Conservation (phyloP, 2,329 filamentous ascomycete species). For the Talaromyces rugulosus region DNA sequence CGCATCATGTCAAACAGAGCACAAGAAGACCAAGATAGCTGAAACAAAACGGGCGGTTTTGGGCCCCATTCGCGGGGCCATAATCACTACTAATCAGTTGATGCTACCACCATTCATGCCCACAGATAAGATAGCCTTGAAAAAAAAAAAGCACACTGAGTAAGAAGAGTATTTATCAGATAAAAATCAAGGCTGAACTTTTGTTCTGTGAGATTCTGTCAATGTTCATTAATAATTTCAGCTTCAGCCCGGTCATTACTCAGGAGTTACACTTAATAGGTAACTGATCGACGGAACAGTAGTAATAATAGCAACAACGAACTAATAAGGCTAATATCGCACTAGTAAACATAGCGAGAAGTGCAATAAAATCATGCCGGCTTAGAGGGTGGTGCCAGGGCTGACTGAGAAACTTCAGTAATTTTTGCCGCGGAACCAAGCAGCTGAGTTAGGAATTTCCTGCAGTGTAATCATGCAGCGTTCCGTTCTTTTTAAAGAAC, state of each 20-base stretch:
- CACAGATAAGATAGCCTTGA: background rate
- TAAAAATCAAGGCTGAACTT: background rate
- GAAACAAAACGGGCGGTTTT: background rate
- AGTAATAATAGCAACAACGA: background rate
- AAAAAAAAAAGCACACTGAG: background rate
- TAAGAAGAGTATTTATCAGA: background rate
- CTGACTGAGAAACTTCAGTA: background rate
- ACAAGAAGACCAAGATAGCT: background rate
- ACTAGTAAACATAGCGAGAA: background rate
- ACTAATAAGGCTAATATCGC: background rate
- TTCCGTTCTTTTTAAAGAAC: background rate
- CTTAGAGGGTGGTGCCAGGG: background rate
- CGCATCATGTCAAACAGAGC: background rate
- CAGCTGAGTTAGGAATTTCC: background rate
- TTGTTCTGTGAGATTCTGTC: background rate
- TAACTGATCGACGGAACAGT: background rate
- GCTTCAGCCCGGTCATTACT: background rate
- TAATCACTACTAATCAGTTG: background rate
- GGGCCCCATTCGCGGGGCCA: background rate
- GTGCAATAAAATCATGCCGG: too few species aligned
- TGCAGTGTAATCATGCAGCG: background rate
- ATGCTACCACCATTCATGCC: background rate
- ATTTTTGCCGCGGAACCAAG: background rate
- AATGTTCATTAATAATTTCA: background rate
- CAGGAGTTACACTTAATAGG: background rate